Conservation (phyloP, 495 filamentous ascomycete genomes). For the Aeminium ludgeri region DNA sequence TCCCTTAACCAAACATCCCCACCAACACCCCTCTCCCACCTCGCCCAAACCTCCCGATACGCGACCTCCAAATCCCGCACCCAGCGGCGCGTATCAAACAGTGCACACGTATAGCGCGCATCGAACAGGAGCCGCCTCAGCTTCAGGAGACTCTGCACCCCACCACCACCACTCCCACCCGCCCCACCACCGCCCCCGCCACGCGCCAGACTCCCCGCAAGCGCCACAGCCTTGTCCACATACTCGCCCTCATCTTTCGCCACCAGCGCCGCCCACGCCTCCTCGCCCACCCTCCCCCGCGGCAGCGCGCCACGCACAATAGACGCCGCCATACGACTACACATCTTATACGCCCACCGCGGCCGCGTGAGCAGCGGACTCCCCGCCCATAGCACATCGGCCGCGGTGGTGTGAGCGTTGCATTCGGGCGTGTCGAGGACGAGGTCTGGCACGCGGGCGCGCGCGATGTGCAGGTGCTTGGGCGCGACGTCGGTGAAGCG, state of each 20-base stretch:
- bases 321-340: slow-evolving; percentile 88
- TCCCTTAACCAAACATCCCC: slow-evolving; percentile 68
- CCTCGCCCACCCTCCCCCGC: slow-evolving; percentile 43
- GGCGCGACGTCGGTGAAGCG: slow-evolving; percentile 94
- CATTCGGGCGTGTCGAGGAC: slow-evolving; percentile 97
- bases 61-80: slow-evolving; percentile 79
- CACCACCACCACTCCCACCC: slow-evolving; percentile 44
- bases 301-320: slow-evolving; percentile 84
- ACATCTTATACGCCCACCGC: slow-evolving; percentile 97
- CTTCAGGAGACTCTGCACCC: slow-evolving; percentile 55
- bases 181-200: slow-evolving; percentile 9
- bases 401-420: slow-evolving; percentile 95
- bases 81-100: slow-evolving; percentile 90
- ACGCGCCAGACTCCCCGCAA: slow-evolving; percentile 31
- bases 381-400: slow-evolving; percentile 88
- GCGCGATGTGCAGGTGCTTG: slow-evolving; percentile 85
- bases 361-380: slow-evolving; percentile 89
- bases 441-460: slow-evolving; percentile 79
- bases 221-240: slow-evolving; percentile 57
- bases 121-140: slow-evolving; percentile 66
- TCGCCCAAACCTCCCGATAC: slow-evolving; percentile 73
- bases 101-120: slow-evolving; percentile 60
- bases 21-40: slow-evolving; percentile 72
- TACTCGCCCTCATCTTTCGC: slow-evolving; percentile 63
- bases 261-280: slow-evolving; percentile 58